These are phyloP conservation scores for Backusella sp. DNA, from an alignment of 192 early-diverging fungal species.

Conservation along the genomic window DNA sequence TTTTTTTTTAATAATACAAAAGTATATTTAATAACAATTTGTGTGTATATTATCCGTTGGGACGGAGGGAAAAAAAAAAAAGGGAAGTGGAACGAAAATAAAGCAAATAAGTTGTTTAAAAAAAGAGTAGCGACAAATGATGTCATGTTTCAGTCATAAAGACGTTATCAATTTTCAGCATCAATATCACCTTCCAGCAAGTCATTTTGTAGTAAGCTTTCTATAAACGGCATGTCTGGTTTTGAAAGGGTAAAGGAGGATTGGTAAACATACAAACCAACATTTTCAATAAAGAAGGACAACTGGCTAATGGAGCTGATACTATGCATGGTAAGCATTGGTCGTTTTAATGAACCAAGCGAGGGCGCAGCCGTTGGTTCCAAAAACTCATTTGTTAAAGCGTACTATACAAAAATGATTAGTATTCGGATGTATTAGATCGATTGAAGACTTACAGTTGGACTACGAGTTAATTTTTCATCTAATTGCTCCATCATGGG, in stretches of 20 bases:
- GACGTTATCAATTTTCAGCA: background rate
- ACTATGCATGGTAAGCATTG: constrained; percentile 70
- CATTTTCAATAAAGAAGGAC: constrained; percentile 73
- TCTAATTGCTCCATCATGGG: constrained; percentile 70
- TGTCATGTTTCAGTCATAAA: constrained; percentile 6
- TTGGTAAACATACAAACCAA: constrained; percentile 75
- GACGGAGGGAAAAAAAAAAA: background rate
- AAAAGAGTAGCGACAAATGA: background rate
- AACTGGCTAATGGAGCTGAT: constrained; percentile 71
- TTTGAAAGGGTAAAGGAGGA: constrained; percentile 65
- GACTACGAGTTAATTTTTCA: constrained; percentile 38
- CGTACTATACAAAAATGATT: background rate
- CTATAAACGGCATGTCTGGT: constrained; percentile 78
- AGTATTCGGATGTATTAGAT: background rate
- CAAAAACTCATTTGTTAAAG: background rate
- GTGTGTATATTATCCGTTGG: background rate
- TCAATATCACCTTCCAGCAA: constrained; percentile 46
- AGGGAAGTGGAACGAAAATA: background rate
- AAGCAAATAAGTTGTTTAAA: background rate
- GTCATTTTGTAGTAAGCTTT: constrained; percentile 65
- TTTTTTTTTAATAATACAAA: background rate
- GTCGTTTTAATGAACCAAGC: constrained; percentile 55
- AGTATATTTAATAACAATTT: background rate
- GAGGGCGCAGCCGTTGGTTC: constrained; percentile 4
- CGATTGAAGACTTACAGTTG: background rate